phyloP scores from a whole-genome alignment of 129 eudicot genomes.

The Chrysanthemum seticuspe region DNA sequence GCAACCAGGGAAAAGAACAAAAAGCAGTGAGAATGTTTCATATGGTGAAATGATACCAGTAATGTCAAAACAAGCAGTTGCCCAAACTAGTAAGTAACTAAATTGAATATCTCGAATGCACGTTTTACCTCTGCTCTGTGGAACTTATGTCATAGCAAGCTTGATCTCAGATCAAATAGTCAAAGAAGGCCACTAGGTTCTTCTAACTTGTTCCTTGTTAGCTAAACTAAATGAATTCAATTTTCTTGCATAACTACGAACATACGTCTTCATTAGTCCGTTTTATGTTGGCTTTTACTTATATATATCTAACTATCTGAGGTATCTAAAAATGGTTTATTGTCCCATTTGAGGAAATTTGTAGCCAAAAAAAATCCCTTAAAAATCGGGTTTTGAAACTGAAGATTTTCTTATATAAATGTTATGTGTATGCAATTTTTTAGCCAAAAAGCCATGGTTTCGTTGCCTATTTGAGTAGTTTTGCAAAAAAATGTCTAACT shows the following conservation, averaged over 20 bases:
- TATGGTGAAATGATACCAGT: conserved; percentile 76
- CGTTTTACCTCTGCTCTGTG: neutral
- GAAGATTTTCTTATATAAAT: no score
- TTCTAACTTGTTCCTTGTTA: neutral
- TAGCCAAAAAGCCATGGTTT: no score
- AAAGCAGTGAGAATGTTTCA: conserved; percentile 39
- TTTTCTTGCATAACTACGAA: neutral
- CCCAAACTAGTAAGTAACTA: conserved; percentile 40
- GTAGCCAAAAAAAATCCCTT: no score
- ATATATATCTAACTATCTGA: no score
- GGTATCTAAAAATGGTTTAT: no score
- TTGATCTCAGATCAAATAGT: conserved; percentile 3
- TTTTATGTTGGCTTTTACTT: no score
- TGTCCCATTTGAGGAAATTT: no score
- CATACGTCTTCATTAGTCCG: no score
- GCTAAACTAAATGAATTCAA: neutral
- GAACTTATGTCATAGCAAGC: neutral
- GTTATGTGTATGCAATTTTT: no score
- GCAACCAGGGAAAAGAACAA: conserved; percentile 15
- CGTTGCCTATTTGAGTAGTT: no score
- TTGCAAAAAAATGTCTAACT: no score
- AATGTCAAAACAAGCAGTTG: conserved; percentile 39
- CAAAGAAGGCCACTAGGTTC: neutral
- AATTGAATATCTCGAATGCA: neutral
- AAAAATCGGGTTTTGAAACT: no score